These are phyloP conservation scores for Stygiomarasmius scandens DNA, from an alignment of 1,284 basidiomycete species.

Conservation along the genomic window DNA sequence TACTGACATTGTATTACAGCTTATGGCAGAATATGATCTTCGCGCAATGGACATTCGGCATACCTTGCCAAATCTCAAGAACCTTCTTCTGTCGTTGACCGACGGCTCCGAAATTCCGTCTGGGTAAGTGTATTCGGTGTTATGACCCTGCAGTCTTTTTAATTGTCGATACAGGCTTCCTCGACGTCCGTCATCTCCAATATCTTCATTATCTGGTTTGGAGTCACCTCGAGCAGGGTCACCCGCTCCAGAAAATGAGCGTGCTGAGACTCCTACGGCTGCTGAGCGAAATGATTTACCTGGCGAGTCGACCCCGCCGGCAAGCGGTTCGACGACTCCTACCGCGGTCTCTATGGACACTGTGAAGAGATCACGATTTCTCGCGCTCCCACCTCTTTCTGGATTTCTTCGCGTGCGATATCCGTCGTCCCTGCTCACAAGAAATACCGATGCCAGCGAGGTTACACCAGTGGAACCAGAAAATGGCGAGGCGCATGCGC, in stretches of 20 bases:
- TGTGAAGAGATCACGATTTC: conserved; percentile 38
- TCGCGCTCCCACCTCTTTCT: conserved; percentile 64
- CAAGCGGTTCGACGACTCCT: conserved; percentile 59
- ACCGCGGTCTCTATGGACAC: conserved; percentile 40
- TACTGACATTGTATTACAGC: conserved; percentile 45
- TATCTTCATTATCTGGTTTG: conserved; percentile 20
- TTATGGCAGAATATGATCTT: conserved; percentile 88
- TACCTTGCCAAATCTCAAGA: conserved; percentile 95
- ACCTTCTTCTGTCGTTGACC: conserved; percentile 85
- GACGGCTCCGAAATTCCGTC: conserved; percentile 57
- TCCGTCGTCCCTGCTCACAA: conserved; percentile 39
- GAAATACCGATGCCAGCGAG: conserved; percentile 2
- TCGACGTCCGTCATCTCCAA: conserved; percentile 11
- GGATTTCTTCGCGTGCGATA: conserved; percentile 66
- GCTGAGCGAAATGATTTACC: conserved; percentile 30
- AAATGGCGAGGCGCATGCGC: conserved; percentile 27
- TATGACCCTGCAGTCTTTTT: neutral
- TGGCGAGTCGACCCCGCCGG: conserved; percentile 42
- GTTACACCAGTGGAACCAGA: conserved; percentile 9
- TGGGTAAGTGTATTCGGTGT: conserved; percentile 39
- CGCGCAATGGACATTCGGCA: conserved; percentile 92
- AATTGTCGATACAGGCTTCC: conserved; percentile 5
- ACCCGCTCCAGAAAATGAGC: conserved; percentile 17
- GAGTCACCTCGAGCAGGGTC: conserved; percentile 29
- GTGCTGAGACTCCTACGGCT: conserved; percentile 41